Evolutionary conservation across 805 yeast genomes (phyloP).

Genomic region (Torulaspora gathmanii): DNA sequence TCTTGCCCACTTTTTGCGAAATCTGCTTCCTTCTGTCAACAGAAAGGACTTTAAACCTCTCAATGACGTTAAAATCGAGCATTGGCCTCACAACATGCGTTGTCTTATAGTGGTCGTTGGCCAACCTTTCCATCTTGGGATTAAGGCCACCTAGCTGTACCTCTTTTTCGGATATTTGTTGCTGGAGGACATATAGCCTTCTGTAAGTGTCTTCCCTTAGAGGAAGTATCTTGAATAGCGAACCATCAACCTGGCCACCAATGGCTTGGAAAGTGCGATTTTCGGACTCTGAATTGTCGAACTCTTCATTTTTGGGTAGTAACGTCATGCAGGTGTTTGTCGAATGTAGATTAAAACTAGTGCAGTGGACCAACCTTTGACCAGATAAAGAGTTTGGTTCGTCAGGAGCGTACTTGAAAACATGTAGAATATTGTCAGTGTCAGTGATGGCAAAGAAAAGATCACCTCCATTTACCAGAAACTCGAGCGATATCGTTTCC

Average conservation of each 20-base stretch:
- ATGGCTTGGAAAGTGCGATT: constrained; percentile 51
- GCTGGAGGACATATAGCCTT: constrained; percentile 78
- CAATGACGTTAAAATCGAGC: constrained; percentile 57
- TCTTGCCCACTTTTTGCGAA: constrained; percentile 54
- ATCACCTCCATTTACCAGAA: constrained; percentile 65
- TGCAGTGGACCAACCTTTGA: constrained; percentile 60
- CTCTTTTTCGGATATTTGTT: constrained; percentile 77
- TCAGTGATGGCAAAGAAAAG: constrained; percentile 66
- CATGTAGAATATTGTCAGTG: constrained; percentile 57
- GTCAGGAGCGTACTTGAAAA: constrained; percentile 87
- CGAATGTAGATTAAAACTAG: constrained; percentile 67
- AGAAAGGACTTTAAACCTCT: constrained; percentile 49
- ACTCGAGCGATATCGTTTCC: constrained; percentile 58
- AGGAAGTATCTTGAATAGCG: constrained; percentile 68
- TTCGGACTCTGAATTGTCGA: constrained; percentile 15
- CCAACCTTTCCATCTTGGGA: constrained; percentile 59
- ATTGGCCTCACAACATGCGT: constrained; percentile 54
- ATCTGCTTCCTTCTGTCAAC: constrained; percentile 53
- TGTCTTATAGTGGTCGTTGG: constrained; percentile 34
- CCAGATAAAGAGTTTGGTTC: constrained; percentile 81
- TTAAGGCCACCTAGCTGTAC: constrained; percentile 73
- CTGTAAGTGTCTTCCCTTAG: constrained; percentile 71
- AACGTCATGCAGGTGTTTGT: constrained; percentile 51
- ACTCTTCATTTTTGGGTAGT: constrained; percentile 38
- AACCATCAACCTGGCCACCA: constrained; percentile 77